Conservation (phyloP, 768 basidiomycete species). For the Russula foetens region DNA sequence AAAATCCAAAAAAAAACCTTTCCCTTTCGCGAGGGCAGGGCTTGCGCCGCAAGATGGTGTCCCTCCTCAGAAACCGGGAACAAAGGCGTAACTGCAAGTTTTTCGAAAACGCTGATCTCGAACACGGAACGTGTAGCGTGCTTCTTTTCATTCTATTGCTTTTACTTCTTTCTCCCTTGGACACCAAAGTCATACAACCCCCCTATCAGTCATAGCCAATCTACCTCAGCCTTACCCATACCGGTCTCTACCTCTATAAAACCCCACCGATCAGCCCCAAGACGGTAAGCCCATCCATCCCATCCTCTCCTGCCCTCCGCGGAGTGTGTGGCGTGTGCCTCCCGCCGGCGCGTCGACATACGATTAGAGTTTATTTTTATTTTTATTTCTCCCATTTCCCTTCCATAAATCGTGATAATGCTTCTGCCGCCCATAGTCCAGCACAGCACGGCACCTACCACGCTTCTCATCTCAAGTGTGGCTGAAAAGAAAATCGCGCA, state of each 20-base stretch:
- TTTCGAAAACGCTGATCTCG: conserved; percentile 4
- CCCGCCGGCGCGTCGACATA: background rate
- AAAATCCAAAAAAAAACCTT: no score
- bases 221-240: conserved; percentile 4
- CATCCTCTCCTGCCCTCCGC: background rate
- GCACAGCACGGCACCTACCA: background rate
- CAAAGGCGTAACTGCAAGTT: no score
- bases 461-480: background rate
- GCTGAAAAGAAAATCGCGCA: background rate
- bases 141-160: background rate
- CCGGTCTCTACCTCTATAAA: background rate
- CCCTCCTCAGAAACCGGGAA: no score
- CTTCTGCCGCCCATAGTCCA: background rate
- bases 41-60: background rate
- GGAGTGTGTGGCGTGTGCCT: background rate
- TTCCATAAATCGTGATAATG: background rate
- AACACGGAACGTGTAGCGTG: background rate
- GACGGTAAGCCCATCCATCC: background rate
- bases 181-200: background rate
- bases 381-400: background rate
- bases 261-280: background rate
- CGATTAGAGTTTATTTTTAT: background rate
- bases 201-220: conserved; percentile 12
- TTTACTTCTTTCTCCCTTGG: no score
- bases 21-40: no score